Percentiles rank a stretch among this genome's conserved stretches.
Conservation (phyloP, 768 basidiomycete species). For the Mycena venus region DNA sequence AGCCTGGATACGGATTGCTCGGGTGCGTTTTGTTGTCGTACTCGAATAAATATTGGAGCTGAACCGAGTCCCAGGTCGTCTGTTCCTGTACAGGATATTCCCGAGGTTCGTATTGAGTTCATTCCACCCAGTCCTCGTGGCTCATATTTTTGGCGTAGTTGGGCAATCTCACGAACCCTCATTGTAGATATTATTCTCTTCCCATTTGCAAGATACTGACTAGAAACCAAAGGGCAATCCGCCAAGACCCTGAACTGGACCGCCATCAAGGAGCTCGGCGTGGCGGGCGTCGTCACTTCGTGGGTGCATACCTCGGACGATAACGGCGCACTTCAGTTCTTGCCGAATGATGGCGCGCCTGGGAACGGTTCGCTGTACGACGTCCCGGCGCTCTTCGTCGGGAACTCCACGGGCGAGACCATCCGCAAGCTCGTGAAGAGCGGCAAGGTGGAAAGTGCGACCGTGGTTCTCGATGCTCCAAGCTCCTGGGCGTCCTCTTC, state of each 20-base stretch:
- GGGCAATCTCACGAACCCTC: conserved; percentile 47
- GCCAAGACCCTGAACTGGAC: conserved; percentile 44
- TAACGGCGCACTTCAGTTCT: conserved; percentile 45
- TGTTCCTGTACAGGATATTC: conserved; percentile 36
- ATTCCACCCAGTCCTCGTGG: background rate
- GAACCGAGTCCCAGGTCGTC: conserved; percentile 36
- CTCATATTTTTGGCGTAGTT: conserved; percentile 17
- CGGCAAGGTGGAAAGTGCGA: conserved; percentile 39
- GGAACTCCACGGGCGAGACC: conserved; percentile 44
- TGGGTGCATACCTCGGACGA: conserved; percentile 46
- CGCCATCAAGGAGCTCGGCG: conserved; percentile 34
- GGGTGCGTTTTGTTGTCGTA: conserved; percentile 37
- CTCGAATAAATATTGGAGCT: background rate
- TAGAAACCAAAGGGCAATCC: conserved; percentile 34
- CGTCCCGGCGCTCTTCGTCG: conserved; percentile 45
- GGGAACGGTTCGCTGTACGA: conserved; percentile 41
- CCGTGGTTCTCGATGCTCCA: conserved; percentile 47
- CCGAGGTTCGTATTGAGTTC: conserved; percentile 33
- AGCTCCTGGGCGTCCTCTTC: conserved; percentile 34
- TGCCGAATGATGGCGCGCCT: conserved; percentile 42
- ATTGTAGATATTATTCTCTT: conserved; percentile 27
- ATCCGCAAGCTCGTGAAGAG: conserved; percentile 38
- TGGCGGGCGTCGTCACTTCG: conserved; percentile 41
- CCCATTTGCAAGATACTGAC: background rate
- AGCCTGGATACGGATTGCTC: conserved; percentile 43